Conservation (phyloP, 106 monocot genomes). For the Apostasia shenzhenica region DNA sequence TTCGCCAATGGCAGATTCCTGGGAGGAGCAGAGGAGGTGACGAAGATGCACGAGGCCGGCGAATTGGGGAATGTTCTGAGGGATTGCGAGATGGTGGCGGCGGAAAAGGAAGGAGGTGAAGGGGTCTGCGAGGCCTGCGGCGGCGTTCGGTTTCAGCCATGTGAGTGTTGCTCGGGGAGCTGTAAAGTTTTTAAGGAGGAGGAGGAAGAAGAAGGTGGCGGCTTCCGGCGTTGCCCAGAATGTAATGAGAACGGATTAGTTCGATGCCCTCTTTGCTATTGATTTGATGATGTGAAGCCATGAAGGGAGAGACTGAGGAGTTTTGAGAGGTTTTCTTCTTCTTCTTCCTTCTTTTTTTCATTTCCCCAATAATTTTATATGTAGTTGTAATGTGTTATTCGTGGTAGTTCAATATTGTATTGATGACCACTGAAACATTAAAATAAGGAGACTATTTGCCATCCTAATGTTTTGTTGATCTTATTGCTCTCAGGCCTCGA, state of each 20-base stretch:
- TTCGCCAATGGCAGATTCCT: slow-evolving; percentile 49
- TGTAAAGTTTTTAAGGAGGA: slow-evolving; percentile 65
- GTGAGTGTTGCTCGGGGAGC: slow-evolving; percentile 65
- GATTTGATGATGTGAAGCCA: slow-evolving; percentile 33
- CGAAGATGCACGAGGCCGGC: slow-evolving; percentile 49
- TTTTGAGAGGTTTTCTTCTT: no score
- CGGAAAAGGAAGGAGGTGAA: slow-evolving; percentile 7
- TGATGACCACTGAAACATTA: no score
- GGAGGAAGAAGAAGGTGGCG: slow-evolving; percentile 24
- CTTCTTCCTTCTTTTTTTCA: no score
- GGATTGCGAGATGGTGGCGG: slow-evolving; percentile 31
- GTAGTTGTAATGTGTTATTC: no score
- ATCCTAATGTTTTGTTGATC: no score
- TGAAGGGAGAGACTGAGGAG: background rate
- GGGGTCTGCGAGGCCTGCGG: slow-evolving; percentile 44
- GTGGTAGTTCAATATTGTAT: no score
- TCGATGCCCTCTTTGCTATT: slow-evolving; percentile 61
- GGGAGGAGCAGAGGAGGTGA: slow-evolving; percentile 64
- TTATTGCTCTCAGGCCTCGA: no score
- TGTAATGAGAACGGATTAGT: slow-evolving; percentile 94
- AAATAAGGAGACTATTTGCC: no score
- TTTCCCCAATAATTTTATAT: no score
- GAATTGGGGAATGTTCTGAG: slow-evolving; percentile 27
- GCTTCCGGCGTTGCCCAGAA: slow-evolving; percentile 56
- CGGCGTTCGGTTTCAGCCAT: slow-evolving; percentile 54